Base-by-base conservation (phyloP, 345 rosid species). In the Linum usitatissimum region DNA sequence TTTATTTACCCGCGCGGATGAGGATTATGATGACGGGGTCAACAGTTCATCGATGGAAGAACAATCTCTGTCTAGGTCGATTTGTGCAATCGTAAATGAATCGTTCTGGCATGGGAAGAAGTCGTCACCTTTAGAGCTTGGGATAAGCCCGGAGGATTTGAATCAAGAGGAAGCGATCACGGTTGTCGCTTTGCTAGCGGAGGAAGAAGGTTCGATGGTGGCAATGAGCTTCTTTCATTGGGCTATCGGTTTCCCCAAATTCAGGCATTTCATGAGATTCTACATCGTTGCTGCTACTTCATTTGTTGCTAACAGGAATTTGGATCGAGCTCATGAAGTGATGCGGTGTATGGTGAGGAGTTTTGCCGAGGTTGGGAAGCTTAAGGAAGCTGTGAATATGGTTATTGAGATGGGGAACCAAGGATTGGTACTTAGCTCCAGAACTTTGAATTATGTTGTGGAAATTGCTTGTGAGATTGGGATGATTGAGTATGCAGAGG, bases 151-250 rank as follows among this genome's bases (percentile, higher is more conserved):
- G 0, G 76, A 74, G 15, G 81, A 90, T 66, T 68, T 91, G 62
- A 81, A 81, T 61, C 85, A 70, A 45, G 98, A 91, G 31, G 91
- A 91, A 59, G 85, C 80, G n/a, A 75, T 86, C 14, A 83, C 86
- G 0, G 70, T 84, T 6, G 91, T 86, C 34, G 89, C 98, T 64
- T 84, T 83, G 6, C 86, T 91, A 36, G 89, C 87, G 19, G 69
- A 67, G 48, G 93, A 89, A 75, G 84, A 82, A 0, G 96, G 98
- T 31, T 83, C 96, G 0, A 81, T 89, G 87, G 96, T 84, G 65
- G 83, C 98, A 0, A 67, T 89, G 20, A 66, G 86, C 63, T 91
- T 91, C 86, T 91, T 89, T 60, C 40, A 91, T 36, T 89, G 95
- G 96, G 75, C 81, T 2, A 66, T 81, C 56, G 81, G 75, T 63